These are phyloP conservation scores for Endothia cerciana DNA, from an alignment of 2,329 filamentous ascomycete genomes.

Conservation along the genomic window DNA sequence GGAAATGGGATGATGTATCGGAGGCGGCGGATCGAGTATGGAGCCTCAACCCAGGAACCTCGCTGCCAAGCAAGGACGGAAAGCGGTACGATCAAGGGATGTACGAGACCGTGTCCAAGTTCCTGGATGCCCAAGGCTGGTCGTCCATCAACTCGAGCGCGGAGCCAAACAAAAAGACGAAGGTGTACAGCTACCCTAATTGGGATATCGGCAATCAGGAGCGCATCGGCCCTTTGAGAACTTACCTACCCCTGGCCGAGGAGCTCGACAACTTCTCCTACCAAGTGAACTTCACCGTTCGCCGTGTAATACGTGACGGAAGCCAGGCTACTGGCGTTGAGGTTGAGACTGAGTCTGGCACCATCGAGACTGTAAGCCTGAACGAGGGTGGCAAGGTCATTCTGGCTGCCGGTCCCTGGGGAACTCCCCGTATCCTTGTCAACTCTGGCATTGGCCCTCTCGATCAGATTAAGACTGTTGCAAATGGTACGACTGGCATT, in stretches of 20 bases:
- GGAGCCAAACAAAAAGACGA: slow-evolving; percentile 29
- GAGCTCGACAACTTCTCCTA: slow-evolving; percentile 34
- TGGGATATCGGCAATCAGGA: slow-evolving; percentile 30
- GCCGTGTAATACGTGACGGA: slow-evolving; percentile 31
- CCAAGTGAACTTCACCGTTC: slow-evolving; percentile 32
- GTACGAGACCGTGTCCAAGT: slow-evolving; percentile 27
- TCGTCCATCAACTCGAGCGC: slow-evolving; percentile 29
- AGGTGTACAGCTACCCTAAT: slow-evolving; percentile 28
- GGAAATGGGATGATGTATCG: slow-evolving; percentile 36
- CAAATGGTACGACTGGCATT: slow-evolving; percentile 29
- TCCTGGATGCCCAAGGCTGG: slow-evolving; percentile 29
- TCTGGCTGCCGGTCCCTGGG: slow-evolving; percentile 33
- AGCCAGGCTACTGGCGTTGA: slow-evolving; percentile 33
- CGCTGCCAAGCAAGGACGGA: slow-evolving; percentile 35
- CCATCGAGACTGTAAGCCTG: slow-evolving; percentile 32
- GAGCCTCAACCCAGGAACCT: slow-evolving; percentile 36
- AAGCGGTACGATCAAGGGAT: slow-evolving; percentile 28
- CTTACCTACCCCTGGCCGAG: slow-evolving; percentile 33
- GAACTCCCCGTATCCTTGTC: slow-evolving; percentile 29
- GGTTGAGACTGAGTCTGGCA: slow-evolving; percentile 29
- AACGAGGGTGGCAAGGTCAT: slow-evolving; percentile 33
- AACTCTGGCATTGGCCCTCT: slow-evolving; percentile 33
- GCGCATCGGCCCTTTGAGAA: slow-evolving; percentile 32
- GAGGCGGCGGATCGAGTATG: slow-evolving; percentile 36
- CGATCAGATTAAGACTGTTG: slow-evolving; percentile 31